phyloP scores from a whole-genome alignment of 257 asterid species.

The Ehretia macrophylla region DNA sequence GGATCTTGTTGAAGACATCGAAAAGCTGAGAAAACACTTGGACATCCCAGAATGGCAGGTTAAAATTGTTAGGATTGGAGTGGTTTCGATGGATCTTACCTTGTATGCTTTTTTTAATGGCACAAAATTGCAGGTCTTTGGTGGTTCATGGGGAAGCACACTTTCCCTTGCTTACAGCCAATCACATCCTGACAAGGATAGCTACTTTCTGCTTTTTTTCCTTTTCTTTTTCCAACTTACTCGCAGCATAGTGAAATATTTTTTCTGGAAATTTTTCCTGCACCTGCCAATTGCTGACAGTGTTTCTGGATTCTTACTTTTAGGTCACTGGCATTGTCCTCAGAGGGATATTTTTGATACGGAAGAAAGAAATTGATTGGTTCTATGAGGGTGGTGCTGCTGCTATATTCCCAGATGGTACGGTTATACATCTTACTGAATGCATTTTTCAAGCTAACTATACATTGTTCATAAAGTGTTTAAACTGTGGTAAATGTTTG shows the following conservation, averaged over 20 bases:
- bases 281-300: neutral
- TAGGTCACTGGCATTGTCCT: conserved; percentile 91
- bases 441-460: neutral
- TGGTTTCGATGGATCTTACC: no score
- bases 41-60: conserved; percentile 96
- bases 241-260: no score
- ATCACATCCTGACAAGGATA: conserved; percentile 85
- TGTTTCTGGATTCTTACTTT: conserved; percentile 7
- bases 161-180: conserved; percentile 88
- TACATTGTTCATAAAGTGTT: neutral
- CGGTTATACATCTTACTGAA: conserved; percentile 1
- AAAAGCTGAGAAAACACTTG: conserved; percentile 75
- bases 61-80: neutral
- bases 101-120: conserved; percentile 19
- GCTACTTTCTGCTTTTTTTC: conserved; percentile 13
- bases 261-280: neutral
- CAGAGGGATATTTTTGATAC: conserved; percentile 87
- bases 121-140: conserved; percentile 69
- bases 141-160: conserved; percentile 99
- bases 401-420: conserved; percentile 96
- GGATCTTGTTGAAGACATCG: conserved; percentile 88
- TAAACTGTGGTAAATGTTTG: no score
- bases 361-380: conserved; percentile 97
- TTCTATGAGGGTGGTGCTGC: conserved; percentile 99
- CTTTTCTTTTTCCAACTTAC: neutral